Evolutionary conservation across 208 protist species (phyloP), one percentile per base, ranked within the genome.

Genomic region (Herpetomonas samuelpessoai): DNA sequence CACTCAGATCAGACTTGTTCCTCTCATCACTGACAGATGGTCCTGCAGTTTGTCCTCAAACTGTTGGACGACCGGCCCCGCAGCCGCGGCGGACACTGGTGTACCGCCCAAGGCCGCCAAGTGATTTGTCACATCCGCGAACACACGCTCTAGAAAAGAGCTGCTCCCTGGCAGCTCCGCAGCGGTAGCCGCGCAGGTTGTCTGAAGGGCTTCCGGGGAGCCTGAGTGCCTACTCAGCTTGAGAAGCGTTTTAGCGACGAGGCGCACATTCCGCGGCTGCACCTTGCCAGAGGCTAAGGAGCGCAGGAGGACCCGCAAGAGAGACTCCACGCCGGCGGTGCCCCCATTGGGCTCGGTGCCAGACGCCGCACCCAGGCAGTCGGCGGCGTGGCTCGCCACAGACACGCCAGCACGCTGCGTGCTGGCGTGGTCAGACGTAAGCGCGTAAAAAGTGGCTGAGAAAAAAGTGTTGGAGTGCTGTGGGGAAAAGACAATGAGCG

Each of bases 361-460:
- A 6, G 35, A 18, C 35, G 35, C 35, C 9, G 35, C 35, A 54
- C 73, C 64, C 44, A 88, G 39, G 50, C 70, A 89, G 10, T 68
- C 35, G 27, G 73, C 75, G 10, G 88, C 79, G 29, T 39, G 68
- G 1, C 71, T 58, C 9, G 75, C 65, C 9, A 93, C 69, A 35
- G 69, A 71, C 19, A 80, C 75, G 41, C 88, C 88, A 28, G 72
- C 65, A 26, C 82, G 85, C 52, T 92, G 88, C 28, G 82, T 73
- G 54, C 68, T 73, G 4, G 66, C 54, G 0, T 71, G 58, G 12
- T 81, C 76, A 26, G 59, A 74, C 38, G 74, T 73, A 2, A 95
- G 69, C 1, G 83, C 74, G 50, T 88, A 92, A n/a, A 85, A 64
- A 21, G 88, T 80, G 25, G 82, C 80, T 2, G 74, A 72, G 28